Conservation (phyloP, 352 stramenopile species). For the Pythium utonaiense region DNA sequence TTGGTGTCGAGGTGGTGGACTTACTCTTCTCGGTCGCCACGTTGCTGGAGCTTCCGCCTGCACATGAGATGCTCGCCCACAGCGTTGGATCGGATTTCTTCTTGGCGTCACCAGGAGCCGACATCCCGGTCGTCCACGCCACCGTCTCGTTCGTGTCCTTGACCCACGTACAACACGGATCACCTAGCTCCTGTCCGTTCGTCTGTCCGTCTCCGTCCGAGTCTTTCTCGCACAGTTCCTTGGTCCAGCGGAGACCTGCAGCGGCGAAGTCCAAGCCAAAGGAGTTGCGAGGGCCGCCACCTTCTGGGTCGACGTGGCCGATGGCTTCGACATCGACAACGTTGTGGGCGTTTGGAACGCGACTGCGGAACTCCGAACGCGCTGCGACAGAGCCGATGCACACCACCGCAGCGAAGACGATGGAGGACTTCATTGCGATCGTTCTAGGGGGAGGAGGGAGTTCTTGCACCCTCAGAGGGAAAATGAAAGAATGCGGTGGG, state of each 20-base stretch:
- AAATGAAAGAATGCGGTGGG: background rate
- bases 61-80: conserved; percentile 8
- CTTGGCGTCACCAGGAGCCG: conserved; percentile 21
- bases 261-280: conserved; percentile 29
- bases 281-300: conserved; percentile 25
- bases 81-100: conserved; percentile 22
- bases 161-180: conserved; percentile 24
- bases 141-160: conserved; percentile 11
- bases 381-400: background rate
- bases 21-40: background rate
- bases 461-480: background rate
- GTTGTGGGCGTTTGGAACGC: conserved; percentile 12
- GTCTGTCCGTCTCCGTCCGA: conserved; percentile 32
- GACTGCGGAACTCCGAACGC: background rate
- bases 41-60: background rate
- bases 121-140: conserved; percentile 27
- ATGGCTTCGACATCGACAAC: conserved; percentile 20
- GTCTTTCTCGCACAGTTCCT: conserved; percentile 30
- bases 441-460: background rate
- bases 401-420: background rate
- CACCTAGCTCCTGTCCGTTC: conserved; percentile 39
- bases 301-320: conserved; percentile 27
- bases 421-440: background rate
- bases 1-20: background rate
- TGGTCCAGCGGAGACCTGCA: conserved; percentile 23